phyloP scores from a whole-genome alignment of 306 rosid species.

The Cucurbita ficifolia region DNA sequence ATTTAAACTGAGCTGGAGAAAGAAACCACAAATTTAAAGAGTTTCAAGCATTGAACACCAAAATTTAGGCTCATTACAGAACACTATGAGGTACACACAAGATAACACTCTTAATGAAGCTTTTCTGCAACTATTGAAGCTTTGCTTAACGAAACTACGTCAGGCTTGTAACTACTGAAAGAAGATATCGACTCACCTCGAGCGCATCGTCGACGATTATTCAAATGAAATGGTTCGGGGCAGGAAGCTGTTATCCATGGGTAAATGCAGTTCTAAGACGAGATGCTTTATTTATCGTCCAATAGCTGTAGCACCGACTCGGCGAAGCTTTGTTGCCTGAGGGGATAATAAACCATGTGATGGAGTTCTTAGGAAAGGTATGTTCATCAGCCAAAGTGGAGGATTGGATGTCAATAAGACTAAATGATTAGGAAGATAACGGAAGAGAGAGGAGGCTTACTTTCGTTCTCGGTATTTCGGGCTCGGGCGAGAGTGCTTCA shows the following conservation, averaged over 20 bases:
- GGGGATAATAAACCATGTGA: conserved; percentile 13
- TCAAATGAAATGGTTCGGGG: neutral
- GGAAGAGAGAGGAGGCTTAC: conserved; percentile 20
- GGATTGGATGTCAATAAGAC: neutral
- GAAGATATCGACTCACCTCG: neutral
- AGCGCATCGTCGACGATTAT: neutral
- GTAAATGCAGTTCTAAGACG: neutral
- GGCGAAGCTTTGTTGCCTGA: conserved; percentile 85
- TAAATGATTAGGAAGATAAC: neutral
- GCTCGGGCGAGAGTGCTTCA: conserved; percentile 90
- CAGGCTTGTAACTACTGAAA: neutral
- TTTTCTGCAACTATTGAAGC: neutral
- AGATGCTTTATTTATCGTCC: conserved; percentile 48
- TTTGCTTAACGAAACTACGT: neutral
- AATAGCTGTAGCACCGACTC: conserved; percentile 62
- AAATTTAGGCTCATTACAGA: neutral
- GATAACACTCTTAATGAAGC: neutral
- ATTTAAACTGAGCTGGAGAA: neutral
- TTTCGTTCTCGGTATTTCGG: conserved; percentile 75
- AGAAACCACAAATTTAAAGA: neutral
- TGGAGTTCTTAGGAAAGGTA: too few species aligned
- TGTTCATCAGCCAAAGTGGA: neutral
- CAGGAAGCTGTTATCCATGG: neutral
- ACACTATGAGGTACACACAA: neutral
- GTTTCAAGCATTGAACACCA: neutral